These are phyloP conservation scores for Cornus suecica DNA, from an alignment of 148 eudicot species.

Conservation along the genomic window DNA sequence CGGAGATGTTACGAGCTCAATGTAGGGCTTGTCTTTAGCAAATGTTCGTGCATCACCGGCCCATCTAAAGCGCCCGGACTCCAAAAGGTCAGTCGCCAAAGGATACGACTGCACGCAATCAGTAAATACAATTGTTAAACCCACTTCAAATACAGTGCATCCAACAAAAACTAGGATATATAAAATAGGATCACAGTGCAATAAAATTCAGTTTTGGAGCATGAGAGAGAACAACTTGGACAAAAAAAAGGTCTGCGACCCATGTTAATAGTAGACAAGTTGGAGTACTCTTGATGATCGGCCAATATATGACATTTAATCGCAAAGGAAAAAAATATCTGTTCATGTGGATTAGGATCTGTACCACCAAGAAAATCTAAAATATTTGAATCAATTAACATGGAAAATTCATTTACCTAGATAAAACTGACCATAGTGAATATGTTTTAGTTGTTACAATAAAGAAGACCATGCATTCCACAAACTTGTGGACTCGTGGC, in stretches of 20 bases:
- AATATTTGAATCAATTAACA: slow-evolving; percentile 9
- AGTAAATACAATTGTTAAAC: not conserved
- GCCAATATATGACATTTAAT: not conserved
- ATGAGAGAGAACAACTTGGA: no score
- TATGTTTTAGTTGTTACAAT: slow-evolving; percentile 5
- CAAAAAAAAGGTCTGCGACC: not conserved
- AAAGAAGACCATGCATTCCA: not conserved
- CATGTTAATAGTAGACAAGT: not conserved
- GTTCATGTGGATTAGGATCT: slow-evolving; percentile 1
- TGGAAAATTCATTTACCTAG: not conserved
- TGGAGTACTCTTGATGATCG: not conserved
- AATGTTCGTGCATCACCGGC: slow-evolving; percentile 72
- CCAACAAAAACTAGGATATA: no score
- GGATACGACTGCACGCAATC: slow-evolving; percentile 71
- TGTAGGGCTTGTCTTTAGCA: slow-evolving; percentile 61
- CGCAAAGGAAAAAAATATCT: not conserved
- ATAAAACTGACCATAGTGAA: slow-evolving; percentile 2
- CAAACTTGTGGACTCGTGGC: not conserved
- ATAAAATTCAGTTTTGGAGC: no score
- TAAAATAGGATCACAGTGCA: no score
- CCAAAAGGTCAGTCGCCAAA: slow-evolving; percentile 67
- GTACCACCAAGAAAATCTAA: slow-evolving; percentile 5
- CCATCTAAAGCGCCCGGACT: slow-evolving; percentile 95
- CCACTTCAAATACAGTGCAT: not conserved
- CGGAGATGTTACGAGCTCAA: slow-evolving; percentile 94